Conservation (phyloP, 1,139 yeast genomes). For the Candida tetrigidarum region DNA sequence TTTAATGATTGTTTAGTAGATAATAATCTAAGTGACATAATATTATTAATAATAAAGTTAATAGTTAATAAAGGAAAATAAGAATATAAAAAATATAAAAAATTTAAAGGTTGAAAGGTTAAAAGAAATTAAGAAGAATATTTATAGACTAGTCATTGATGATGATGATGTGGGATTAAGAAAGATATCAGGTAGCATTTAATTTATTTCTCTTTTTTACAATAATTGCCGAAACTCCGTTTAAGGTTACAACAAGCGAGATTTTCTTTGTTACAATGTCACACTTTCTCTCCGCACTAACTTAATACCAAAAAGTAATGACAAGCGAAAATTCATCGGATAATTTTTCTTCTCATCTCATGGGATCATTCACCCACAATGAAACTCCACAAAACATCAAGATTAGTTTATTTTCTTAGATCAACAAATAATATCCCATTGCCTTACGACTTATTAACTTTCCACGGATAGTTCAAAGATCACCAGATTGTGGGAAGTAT, state of each 20-base stretch:
- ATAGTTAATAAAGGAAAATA: neutral
- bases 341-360: too few relatives aligned
- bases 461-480: too few relatives aligned
- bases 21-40: constrained; percentile 2
- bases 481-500: too few relatives aligned
- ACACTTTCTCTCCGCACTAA: neutral
- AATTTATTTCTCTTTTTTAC: neutral
- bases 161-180: too few relatives aligned
- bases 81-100: neutral
- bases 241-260: neutral
- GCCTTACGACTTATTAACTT: too few relatives aligned
- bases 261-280: neutral
- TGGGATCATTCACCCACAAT: too few relatives aligned
- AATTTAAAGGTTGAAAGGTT: too few relatives aligned
- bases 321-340: too few relatives aligned
- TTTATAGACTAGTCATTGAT: neutral
- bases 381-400: too few relatives aligned
- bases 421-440: too few relatives aligned
- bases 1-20: constrained; percentile 3
- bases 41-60: neutral
- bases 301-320: too few relatives aligned
- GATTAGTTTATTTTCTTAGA: too few relatives aligned
- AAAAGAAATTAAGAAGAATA: neutral
- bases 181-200: neutral
- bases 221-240: neutral